Base-by-base conservation (phyloP, 2,329 filamentous ascomycete species). In the Fusarium mangiferae region DNA sequence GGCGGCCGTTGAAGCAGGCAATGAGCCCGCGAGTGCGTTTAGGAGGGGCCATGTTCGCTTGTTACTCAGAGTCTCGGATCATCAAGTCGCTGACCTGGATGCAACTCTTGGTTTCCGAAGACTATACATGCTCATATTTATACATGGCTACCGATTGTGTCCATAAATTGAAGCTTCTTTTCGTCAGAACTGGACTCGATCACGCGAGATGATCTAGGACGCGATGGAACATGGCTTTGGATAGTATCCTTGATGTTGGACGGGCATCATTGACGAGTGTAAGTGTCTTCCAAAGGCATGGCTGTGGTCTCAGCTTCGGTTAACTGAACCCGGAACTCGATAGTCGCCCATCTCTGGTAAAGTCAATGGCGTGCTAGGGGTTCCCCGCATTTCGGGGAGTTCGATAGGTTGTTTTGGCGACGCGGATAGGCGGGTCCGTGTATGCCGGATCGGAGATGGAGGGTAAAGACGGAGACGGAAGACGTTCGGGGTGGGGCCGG, bases 1-100 rank as follows among this genome's bases (percentile, higher is more conserved):
- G 70, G 35, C 62, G 42, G 14, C 33, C 35, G 28, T 86, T 87
- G 52, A 66, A 70, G 28, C 52, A 39, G 22, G 51, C 33, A 46
- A 62, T 41, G 39, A 62, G 59, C 41, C 51, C 41, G 17, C 52
- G 60, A 24, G 52, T 35, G 28, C 22, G 35, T 57, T 46, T 41
- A 28, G 41, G 36, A 39, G 51, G 52, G 30, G 26, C 36, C 52
- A 62, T 62, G 6, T 41, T 35, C 58, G 41, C 26, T 36, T 62
- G 17, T 35, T 42, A 28, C 44, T 36, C n/a, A 24, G 33, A 62
- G 10, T 54, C 13, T 54, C 20, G 10, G 42, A 35, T 46, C 41
- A 39, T 46, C 26, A 45, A 42, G 41, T 26, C 46, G 60, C 24
- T 55, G 38, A 41, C 41, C 35, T 35, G 35, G 41, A 24, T 46